Base-by-base conservation (phyloP, 2,329 filamentous ascomycete species). In the Monascus ruber region DNA sequence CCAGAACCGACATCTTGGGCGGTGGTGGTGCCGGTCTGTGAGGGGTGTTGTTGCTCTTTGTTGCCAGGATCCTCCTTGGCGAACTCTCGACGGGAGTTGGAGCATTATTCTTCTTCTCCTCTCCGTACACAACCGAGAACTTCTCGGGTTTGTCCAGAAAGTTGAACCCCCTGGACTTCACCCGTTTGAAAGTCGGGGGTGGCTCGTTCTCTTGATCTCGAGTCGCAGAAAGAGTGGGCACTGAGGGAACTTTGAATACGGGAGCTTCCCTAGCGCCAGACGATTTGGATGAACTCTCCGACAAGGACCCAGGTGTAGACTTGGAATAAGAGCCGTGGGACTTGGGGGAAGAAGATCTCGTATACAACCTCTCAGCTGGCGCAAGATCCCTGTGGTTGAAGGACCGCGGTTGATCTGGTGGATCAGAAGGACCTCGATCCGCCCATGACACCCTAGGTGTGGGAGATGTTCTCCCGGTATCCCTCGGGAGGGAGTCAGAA, bases 1-100 rank as follows among this genome's bases (percentile, higher is more conserved):
- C 87, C n/a, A 95, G 68, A 5, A 94, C 83, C 1, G 85, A 91
- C 89, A 96, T 96, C 62, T 95, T 96, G 1, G 91, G 89, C 5
- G 87, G 87, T 2, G 89, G 89, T 11, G 71, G 81, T 2, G 85
- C 85, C 24, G 83, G 74, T 49, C 87, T 73, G 52, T 78, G 83
- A 7, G 87, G 87, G 4, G 86, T 94, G 52, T 82, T 82, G 42
- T 69, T 73, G 51, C 71, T 77, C 44, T 74, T 67, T 5, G 65
- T 59, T 9, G 70, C 70, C 6, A 81, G 60, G 9, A 69, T 62
- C 44, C 62, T 65, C 26, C 68, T 56, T 11, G 66, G 64, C 4
- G 68, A 68, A 31, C 47, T 47, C 4, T 69, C 66, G 26, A 62
- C 57, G 17, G 69, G 69, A 40, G 64, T 66, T 48, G 63, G 68